Base-by-base conservation (phyloP, 495 filamentous ascomycete genomes). In the Pseudomonodictys pantanalensis region DNA sequence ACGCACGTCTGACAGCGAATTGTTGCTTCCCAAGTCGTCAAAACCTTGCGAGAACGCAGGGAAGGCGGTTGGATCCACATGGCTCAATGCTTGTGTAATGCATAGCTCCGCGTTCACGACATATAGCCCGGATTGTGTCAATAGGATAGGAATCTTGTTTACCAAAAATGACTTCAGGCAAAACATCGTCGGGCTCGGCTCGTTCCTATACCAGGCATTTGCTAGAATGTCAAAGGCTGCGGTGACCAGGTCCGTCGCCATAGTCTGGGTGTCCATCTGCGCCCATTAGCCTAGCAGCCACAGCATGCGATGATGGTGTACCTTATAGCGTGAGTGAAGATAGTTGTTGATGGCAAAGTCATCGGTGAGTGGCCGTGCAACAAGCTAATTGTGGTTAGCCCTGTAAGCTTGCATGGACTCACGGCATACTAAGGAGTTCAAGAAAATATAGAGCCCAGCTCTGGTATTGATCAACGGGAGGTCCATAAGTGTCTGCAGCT, bases 361-460 rank as follows among this genome's bases (percentile, higher is more conserved):
- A 66, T 96, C 91, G 44, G 92, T 83, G 42, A 92, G 73, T 5
- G 93, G 95, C 39, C 89, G 81, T 11, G 85, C 90, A 35, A 86
- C 82, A 65, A 96, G 83, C 89, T 92, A 29, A 1, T n/a, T 15
- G 44, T n/a, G 24, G 29, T 65, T 49, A 66, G 59, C 29, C 12
- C 6, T 25, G 15, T 10, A 28, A 18, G 18, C 1, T 4, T 30
- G 23, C 17, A 20, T 69, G 11, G 43, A 38, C 25, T 5, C n/a
- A n/a, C n/a, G n/a, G 49, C 79, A 69, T 76, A 96, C 88, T 75
- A 89, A 79, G 44, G 91, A 84, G 70, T 90, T 91, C 28, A 98
- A 76, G 70, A 92, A 97, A n/a, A 97, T 79, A 71, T 92, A 97
- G 62, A 97, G 76, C 43, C 90, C 90, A 48, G 91, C 92, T 75